Percentiles rank a stretch among this genome's conserved stretches.
phyloP scores from a whole-genome alignment of 1,139 yeast species.

The Arxiozyma slooffiae region DNA sequence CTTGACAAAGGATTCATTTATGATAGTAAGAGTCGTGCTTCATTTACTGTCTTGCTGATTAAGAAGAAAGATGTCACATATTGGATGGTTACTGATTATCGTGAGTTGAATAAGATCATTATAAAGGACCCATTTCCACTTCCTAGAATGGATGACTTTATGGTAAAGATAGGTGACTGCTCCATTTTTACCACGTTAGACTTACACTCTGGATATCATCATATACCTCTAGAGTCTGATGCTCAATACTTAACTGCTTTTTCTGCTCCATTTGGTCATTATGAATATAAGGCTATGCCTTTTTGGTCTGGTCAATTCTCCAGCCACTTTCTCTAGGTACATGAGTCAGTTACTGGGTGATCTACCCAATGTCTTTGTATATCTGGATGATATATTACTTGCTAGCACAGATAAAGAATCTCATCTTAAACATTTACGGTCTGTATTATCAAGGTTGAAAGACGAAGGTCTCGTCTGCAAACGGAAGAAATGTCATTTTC shows the following conservation, averaged over 20 bases:
- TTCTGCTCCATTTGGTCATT: slow-evolving; percentile 11
- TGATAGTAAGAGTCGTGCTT: slow-evolving; percentile 14
- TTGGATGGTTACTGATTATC: slow-evolving; percentile 22
- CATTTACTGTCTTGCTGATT: slow-evolving; percentile 18
- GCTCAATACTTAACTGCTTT: slow-evolving; percentile 10
- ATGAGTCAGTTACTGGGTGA: slow-evolving; percentile 13
- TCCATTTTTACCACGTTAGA: slow-evolving; percentile 9
- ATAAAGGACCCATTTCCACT: slow-evolving; percentile 20
- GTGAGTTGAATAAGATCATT: slow-evolving; percentile 20
- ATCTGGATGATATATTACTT: slow-evolving; percentile 27
- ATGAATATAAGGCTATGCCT: slow-evolving; percentile 11
- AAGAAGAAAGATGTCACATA: slow-evolving; percentile 20
- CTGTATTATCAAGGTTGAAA: neutral
- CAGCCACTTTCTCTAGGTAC: slow-evolving; percentile 9
- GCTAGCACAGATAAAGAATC: neutral
- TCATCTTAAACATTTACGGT: neutral
- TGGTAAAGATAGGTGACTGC: slow-evolving; percentile 8
- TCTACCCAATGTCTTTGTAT: slow-evolving; percentile 14
- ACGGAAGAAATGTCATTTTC: neutral
- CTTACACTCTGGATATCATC: slow-evolving; percentile 14
- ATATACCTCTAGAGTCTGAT: slow-evolving; percentile 9
- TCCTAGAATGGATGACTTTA: slow-evolving; percentile 18
- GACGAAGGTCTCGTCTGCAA: neutral
- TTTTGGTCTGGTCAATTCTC: slow-evolving; percentile 11
- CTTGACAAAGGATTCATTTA: slow-evolving; percentile 11